Percentiles rank a stretch among this genome's conserved stretches.
Conservation (phyloP, 139 green algal species). For the Micractinium conductrix region DNA sequence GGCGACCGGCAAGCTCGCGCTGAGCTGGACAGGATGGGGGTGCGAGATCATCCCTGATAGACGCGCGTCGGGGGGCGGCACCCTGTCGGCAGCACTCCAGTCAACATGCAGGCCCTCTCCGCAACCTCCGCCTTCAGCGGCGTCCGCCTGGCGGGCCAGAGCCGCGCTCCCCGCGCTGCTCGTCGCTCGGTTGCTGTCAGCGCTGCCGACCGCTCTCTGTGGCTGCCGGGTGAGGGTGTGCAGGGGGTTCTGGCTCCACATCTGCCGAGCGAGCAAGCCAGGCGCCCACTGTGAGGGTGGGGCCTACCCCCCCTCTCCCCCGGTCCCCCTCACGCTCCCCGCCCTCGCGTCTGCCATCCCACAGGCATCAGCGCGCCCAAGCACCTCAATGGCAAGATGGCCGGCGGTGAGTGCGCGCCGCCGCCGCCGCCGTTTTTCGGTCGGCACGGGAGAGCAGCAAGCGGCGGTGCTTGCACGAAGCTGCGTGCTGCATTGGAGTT, state of each 20-base stretch:
- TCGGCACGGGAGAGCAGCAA: no score
- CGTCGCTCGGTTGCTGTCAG: conserved; percentile 7
- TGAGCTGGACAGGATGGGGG: no score
- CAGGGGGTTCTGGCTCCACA: no score
- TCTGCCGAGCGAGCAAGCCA: no score
- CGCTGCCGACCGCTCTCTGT: conserved; percentile 18
- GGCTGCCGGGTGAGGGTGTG: conserved; percentile 32
- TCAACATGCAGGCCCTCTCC: neutral
- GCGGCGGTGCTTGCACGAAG: no score
- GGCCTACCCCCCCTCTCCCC: neutral
- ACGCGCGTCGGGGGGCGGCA: no score
- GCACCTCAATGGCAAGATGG: conserved; percentile 64
- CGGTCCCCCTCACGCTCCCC: no score
- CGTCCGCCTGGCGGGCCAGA: neutral
- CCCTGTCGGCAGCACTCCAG: neutral
- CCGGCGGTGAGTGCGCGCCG: conserved; percentile 43
- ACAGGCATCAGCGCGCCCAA: conserved; percentile 47
- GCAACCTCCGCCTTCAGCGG: neutral
- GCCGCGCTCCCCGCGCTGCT: neutral
- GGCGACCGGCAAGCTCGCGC: no score
- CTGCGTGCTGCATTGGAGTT: no score
- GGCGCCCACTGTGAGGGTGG: no score
- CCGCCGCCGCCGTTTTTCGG: no score
- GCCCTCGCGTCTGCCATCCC: neutral
- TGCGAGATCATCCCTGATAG: no score